A percentile compares a stretch with the other conserved stretches of the same genome.
phyloP scores from a whole-genome alignment of 1,284 basidiomycete genomes.

The Ceratobasidium sp. region DNA sequence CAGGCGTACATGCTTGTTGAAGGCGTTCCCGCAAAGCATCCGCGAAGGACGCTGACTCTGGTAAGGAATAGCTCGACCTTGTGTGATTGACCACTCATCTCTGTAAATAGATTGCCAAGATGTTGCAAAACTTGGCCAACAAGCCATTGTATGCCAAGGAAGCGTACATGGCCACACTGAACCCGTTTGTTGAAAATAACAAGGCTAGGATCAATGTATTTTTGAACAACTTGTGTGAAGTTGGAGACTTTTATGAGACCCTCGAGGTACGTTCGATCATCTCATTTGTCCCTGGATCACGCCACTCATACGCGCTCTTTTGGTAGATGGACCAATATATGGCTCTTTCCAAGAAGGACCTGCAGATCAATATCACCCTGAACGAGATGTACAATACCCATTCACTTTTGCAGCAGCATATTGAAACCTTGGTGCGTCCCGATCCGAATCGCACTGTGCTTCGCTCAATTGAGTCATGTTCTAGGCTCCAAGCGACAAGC shows the following conservation, averaged over 20 bases:
- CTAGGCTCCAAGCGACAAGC: conserved; percentile 95
- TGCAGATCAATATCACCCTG: conserved; percentile 98
- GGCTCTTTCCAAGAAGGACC: conserved; percentile 98
- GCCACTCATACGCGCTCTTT: conserved; percentile 26
- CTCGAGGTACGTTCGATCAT: conserved; percentile 72
- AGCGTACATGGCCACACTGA: conserved; percentile 97
- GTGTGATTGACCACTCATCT: conserved; percentile 36
- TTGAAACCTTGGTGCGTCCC: conserved; percentile 84
- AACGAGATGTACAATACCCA: conserved; percentile 99
- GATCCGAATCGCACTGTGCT: background rate
- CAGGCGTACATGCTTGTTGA: conserved; percentile 99
- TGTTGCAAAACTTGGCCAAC: conserved; percentile 99
- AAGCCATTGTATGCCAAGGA: conserved; percentile 99
- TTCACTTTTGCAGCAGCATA: conserved; percentile 90
- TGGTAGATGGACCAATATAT: conserved; percentile 98
- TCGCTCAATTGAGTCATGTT: conserved; percentile 29
- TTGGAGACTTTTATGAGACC: conserved; percentile 99
- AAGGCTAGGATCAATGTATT: conserved; percentile 97
- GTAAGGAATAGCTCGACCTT: conserved; percentile 54
- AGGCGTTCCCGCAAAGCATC: conserved; percentile 95
- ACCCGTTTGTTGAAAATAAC: conserved; percentile 98
- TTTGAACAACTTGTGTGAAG: conserved; percentile 95
- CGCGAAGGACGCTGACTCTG: conserved; percentile 92
- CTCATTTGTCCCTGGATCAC: background rate
- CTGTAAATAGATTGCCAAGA: conserved; percentile 87